phyloP scores from a whole-genome alignment of 768 basidiomycete genomes.

The Pleurotus pulmonarius region DNA sequence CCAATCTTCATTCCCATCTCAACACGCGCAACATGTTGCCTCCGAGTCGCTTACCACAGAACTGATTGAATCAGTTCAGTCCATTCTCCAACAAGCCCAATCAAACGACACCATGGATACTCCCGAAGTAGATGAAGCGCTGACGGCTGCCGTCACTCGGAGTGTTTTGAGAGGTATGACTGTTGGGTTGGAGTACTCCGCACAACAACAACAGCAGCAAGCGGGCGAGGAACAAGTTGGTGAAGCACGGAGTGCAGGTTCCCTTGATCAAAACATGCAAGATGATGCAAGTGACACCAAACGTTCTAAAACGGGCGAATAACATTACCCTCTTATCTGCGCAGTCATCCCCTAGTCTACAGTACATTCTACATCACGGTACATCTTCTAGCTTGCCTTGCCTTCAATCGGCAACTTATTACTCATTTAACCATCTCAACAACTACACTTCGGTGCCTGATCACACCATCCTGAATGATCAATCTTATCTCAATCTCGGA shows the following conservation, averaged over 20 bases:
- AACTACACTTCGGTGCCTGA: background rate
- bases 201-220: conserved; percentile 10
- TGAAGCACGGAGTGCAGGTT: background rate
- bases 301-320: background rate
- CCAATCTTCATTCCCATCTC: conserved; percentile 37
- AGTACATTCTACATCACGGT: too few species aligned
- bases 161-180: conserved; percentile 66
- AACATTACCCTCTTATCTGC: background rate
- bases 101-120: conserved; percentile 50
- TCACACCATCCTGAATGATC: background rate
- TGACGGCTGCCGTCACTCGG: conserved; percentile 57
- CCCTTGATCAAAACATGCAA: background rate
- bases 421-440: background rate
- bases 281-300: background rate
- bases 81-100: conserved; percentile 54
- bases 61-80: conserved; percentile 61
- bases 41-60: conserved; percentile 68
- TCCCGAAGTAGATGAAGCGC: conserved; percentile 57
- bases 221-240: conserved; percentile 14
- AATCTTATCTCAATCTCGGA: background rate
- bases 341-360: too few species aligned
- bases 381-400: too few species aligned
- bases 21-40: conserved; percentile 62
- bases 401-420: background rate
- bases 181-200: conserved; percentile 54